Evolutionary conservation across 1,284 basidiomycete species (phyloP), one percentile per base, ranked within the genome.

Genomic region (Chondrostereum purpureum): DNA sequence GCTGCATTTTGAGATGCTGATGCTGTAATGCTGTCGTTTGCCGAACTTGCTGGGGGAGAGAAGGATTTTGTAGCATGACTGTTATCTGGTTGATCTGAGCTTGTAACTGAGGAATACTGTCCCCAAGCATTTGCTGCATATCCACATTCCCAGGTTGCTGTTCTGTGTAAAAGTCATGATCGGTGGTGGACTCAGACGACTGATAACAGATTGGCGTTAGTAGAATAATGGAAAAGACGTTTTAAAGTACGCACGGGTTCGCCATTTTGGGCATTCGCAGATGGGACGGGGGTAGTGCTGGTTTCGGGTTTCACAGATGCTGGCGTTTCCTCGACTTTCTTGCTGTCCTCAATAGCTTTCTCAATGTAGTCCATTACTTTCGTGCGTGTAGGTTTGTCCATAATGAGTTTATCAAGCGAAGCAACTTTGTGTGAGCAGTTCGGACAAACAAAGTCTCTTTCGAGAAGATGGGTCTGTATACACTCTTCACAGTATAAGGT

Each of bases 401-500:
- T 64, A 48, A 78, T 63, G 39, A 97, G 72, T 62, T 88, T 88
- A 69, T 94, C 92, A 56, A 96, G 68, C 42, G 85, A 89, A 10
- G 83, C 72, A 50, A 96, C 80, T 68, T 88, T 92, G 64, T 83
- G 84, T 54, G 81, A 77, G 63, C 94, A 97, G 50, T 82, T 80
- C 11, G 90, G 92, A 65, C 93, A 97, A 48, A 86, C 71, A 65
- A 96, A 95, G 66, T 94, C 92, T 64, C 90, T 83, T 62, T 96
- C 92, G 50, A 94, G 77, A 43, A 97, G 72, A 65, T 92, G 77
- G 33, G 86, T 90, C 63, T 92, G 86, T 51, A 97, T 88, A 68
- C 92, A 96, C 61, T 96, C 92, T 66, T 96, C 92, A 71, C 93
- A 96, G 66, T 88, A 97, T n/a, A 77, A 62, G 36, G 83, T 88